A percentile compares a stretch with the other conserved stretches of the same genome.
Evolutionary conservation across 495 filamentous ascomycete genomes (phyloP).

Genomic region (Bombardia bombarda): DNA sequence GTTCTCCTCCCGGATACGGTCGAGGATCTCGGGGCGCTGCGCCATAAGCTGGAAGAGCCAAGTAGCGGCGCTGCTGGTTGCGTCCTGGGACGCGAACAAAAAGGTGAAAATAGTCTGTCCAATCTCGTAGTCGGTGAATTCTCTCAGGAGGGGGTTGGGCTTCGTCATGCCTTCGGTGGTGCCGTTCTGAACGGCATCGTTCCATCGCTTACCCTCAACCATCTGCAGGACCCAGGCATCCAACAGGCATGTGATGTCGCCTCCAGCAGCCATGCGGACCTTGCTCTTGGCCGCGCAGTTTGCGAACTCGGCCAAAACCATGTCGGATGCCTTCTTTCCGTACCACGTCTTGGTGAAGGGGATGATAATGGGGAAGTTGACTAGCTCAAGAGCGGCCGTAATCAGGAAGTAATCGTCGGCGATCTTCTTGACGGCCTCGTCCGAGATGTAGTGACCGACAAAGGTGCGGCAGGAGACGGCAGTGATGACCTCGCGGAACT

Average conservation of each 20-base stretch:
- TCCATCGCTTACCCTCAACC: slow-evolving; percentile 71
- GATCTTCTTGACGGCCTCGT: slow-evolving; percentile 87
- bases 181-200: slow-evolving; percentile 61
- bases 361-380: slow-evolving; percentile 97
- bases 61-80: slow-evolving; percentile 83
- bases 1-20: slow-evolving; percentile 90
- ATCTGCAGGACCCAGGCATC: slow-evolving; percentile 87
- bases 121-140: slow-evolving; percentile 90
- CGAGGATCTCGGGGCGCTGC: slow-evolving; percentile 84
- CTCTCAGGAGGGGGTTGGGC: slow-evolving; percentile 70
- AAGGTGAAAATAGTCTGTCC: slow-evolving; percentile 94
- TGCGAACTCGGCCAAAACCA: slow-evolving; percentile 83
- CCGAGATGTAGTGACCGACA: slow-evolving; percentile 89
- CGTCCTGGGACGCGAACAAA: slow-evolving; percentile 96
- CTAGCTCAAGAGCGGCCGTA: slow-evolving; percentile 86
- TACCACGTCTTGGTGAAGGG: slow-evolving; percentile 97
- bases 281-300: slow-evolving; percentile 91
- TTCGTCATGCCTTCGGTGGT: slow-evolving; percentile 64
- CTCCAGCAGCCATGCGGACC: slow-evolving; percentile 85
- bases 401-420: slow-evolving; percentile 95
- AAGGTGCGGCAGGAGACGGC: slow-evolving; percentile 93
- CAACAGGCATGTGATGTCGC: slow-evolving; percentile 83
- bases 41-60: slow-evolving; percentile 96
- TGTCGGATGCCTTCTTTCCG: slow-evolving; percentile 89
- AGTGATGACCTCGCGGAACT: slow-evolving; percentile 94